Evolutionary conservation across 2,329 filamentous ascomycete species (phyloP).

Genomic region (Leptographium wingfieldii): DNA sequence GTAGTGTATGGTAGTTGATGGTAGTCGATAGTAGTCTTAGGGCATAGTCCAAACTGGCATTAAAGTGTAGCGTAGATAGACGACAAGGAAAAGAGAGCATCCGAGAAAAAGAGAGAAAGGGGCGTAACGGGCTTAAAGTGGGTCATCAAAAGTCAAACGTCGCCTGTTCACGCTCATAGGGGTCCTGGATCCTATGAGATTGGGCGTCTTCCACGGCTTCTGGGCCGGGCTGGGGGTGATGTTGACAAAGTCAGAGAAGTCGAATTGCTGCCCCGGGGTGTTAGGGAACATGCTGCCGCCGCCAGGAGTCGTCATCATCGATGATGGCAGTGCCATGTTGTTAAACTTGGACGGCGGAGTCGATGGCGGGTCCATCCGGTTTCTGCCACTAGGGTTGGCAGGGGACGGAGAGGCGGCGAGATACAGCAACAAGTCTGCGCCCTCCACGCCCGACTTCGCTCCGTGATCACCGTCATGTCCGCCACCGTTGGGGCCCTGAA

Average conservation of each 20-base stretch:
- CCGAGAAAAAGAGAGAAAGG: neutral
- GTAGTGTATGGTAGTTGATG: neutral
- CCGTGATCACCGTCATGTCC: constrained; percentile 10
- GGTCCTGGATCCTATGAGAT: constrained; percentile 34
- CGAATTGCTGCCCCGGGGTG: constrained; percentile 74
- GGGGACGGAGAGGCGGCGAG: constrained; percentile 86
- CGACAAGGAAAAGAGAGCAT: neutral
- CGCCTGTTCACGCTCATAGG: constrained; percentile 57
- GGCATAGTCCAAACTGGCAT: constrained; percentile 11
- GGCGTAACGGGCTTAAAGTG: constrained; percentile 2
- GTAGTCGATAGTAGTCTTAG: neutral
- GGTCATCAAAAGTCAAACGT: constrained; percentile 68
- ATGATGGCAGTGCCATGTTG: constrained; percentile 61
- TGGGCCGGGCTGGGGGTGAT: constrained; percentile 93
- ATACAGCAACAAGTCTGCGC: constrained; percentile 68
- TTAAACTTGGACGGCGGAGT: constrained; percentile 61
- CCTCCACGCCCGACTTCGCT: constrained; percentile 53
- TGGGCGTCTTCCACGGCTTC: constrained; percentile 74
- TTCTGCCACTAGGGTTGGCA: constrained; percentile 44
- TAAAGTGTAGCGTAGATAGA: constrained; percentile 6
- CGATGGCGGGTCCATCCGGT: constrained; percentile 55
- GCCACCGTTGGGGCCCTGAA: constrained; percentile 27
- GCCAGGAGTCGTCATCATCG: constrained; percentile 79
- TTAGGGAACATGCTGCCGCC: constrained; percentile 56
- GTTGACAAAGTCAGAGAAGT: constrained; percentile 95